Percentiles rank a stretch among this genome's conserved stretches.
Conservation (phyloP, 2,329 filamentous ascomycete genomes). For the Daldinia sp. region DNA sequence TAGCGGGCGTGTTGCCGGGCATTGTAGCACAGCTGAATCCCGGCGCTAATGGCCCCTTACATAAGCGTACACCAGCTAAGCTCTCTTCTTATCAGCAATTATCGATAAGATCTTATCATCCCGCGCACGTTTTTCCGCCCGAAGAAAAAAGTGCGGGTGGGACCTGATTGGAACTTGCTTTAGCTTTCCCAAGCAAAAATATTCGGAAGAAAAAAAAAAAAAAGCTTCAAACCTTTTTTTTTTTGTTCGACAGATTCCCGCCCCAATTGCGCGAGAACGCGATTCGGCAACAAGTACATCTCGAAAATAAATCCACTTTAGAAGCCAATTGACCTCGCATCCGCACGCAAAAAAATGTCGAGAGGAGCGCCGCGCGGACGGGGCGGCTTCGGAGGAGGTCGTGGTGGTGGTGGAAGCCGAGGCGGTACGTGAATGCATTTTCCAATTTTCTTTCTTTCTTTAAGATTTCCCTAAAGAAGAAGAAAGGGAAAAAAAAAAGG, state of each 20-base stretch:
- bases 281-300: slow-evolving; percentile 6
- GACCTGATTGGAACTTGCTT: not conserved
- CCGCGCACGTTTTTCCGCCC: slow-evolving; percentile 32
- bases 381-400: slow-evolving; percentile 49
- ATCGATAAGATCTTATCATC: slow-evolving; percentile 24
- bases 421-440: slow-evolving; percentile 45
- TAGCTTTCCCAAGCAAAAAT: slow-evolving; percentile 36
- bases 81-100: not conserved
- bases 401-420: slow-evolving; percentile 39
- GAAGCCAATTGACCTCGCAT: slow-evolving; percentile 33
- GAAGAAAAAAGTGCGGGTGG: slow-evolving; percentile 32
- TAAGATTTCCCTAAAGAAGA: not conserved
- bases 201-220: not conserved
- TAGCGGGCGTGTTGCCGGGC: not conserved
- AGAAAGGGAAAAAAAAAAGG: too few species aligned
- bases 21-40: not conserved
- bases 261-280: slow-evolving; percentile 17
- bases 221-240: slow-evolving; percentile 10
- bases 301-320: not conserved
- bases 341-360: slow-evolving; percentile 45
- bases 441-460: not conserved
- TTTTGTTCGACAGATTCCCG: not conserved
- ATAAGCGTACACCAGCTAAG: too few species aligned
- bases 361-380: slow-evolving; percentile 53
- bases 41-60: too few species aligned